Base-by-base conservation (phyloP, 192 early-diverging fungal genomes). In the Coemansia guatemalensis region DNA sequence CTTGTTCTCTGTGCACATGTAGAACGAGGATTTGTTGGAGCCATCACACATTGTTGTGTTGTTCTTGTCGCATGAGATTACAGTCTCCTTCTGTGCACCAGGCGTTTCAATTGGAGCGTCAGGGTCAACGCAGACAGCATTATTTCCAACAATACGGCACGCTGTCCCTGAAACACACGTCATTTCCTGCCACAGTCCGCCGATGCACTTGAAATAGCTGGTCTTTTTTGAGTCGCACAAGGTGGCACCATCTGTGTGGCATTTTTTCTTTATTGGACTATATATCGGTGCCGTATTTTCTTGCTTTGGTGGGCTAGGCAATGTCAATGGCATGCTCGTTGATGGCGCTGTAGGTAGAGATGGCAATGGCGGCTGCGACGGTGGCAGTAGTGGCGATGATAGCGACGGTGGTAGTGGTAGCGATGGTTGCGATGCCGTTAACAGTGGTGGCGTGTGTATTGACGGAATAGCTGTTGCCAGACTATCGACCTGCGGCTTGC, bases 21-120 rank as follows among this genome's bases (percentile, higher is more conserved):
- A 68, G 57, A 81, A 81, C 12, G 66, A 60, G 26, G 71, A 60
- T 9, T 30, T 48, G 44, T 62, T 54, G 20, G 41, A 29, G 1
- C 35, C 58, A 18, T 74, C 68, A 26, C 78, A 80, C 71, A 71
- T 74, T 47, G 78, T 74, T 1, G 69, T 44, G 33, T 74, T 80
- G n/a, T 51, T 21, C 9, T 61, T 71, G 8, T 64, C 52, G 62
- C 78, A 80, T n/a, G 56, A 30, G 25, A 61, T 17, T 21, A 21
- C n/a, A 2, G 44, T 8, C 6, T 60, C 58, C 1, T 49, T 33
- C 9, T 47, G 23, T 14, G 44, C 33, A 4, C 68, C 50, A 9
- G 63, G 29, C 11, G 60, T 14, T 29, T 58, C 35, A 21, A 56
- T 62, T 4, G 71, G 62, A 1, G 64, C 53, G 8, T 60, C 67